phyloP scores from a whole-genome alignment of 768 basidiomycete genomes.

The Boletus edulis region DNA sequence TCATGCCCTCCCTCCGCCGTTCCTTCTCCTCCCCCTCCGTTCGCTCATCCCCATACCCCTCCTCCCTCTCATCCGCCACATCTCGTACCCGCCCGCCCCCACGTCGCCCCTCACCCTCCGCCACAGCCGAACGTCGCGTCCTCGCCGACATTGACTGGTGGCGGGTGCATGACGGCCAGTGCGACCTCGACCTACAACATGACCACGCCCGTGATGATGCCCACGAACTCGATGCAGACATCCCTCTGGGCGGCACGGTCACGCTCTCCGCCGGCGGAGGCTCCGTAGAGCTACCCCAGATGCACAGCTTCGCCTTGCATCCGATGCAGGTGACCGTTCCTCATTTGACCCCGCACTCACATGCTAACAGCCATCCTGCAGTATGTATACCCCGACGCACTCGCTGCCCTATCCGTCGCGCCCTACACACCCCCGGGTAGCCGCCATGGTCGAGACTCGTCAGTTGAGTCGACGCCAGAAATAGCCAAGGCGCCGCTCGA shows the following conservation, averaged over 20 bases:
- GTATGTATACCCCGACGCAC: slow-evolving; percentile 40
- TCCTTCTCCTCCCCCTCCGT: slow-evolving; percentile 68
- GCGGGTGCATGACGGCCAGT: slow-evolving; percentile 74
- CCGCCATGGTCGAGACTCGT: slow-evolving; percentile 42
- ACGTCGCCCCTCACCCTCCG: slow-evolving; percentile 69
- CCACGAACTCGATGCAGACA: slow-evolving; percentile 7
- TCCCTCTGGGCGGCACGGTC: slow-evolving; percentile 26
- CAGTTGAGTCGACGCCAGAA: slow-evolving; percentile 59
- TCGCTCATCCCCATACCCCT: slow-evolving; percentile 65
- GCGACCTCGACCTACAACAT: slow-evolving; percentile 31
- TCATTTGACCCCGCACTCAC: not conserved
- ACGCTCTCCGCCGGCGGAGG: slow-evolving; percentile 38
- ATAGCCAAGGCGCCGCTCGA: slow-evolving; percentile 38
- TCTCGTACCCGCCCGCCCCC: slow-evolving; percentile 36
- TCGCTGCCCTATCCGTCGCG: slow-evolving; percentile 55
- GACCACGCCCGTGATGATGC: slow-evolving; percentile 22
- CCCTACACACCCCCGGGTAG: slow-evolving; percentile 49
- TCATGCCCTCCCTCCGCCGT: slow-evolving; percentile 79
- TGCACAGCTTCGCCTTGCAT: slow-evolving; percentile 22
- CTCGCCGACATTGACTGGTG: slow-evolving; percentile 90
- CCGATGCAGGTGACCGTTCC: slow-evolving; percentile 25
- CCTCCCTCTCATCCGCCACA: slow-evolving; percentile 33
- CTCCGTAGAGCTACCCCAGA: slow-evolving; percentile 36
- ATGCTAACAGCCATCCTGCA: slow-evolving; percentile 27
- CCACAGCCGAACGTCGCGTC: slow-evolving; percentile 62